A percentile compares a stretch with the other conserved stretches of the same genome.
phyloP scores from a whole-genome alignment of 2,329 filamentous ascomycete genomes.

The Aspergillus piperis region DNA sequence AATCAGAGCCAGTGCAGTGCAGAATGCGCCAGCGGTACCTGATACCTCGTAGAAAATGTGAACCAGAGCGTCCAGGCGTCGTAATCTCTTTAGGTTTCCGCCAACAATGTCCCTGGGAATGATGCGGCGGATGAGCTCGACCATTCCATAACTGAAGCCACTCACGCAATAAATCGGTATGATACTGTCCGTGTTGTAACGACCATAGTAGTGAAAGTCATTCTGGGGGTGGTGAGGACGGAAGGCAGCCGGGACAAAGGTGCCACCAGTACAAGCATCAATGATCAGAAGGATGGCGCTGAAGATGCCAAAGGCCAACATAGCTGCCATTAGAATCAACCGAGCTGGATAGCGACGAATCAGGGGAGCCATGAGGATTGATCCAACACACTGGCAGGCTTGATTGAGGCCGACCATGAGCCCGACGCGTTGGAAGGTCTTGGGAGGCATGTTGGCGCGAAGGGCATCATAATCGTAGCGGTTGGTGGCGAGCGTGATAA shows the following conservation, averaged over 20 bases:
- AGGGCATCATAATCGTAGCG: constrained; percentile 21
- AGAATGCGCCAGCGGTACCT: constrained; percentile 18
- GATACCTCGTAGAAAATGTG: constrained; percentile 19
- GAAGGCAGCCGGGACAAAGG: constrained; percentile 13
- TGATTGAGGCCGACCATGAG: constrained; percentile 21
- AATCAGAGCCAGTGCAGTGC: constrained; percentile 17
- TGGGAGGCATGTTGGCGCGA: constrained; percentile 9
- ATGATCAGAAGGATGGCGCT: constrained; percentile 20
- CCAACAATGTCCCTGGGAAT: constrained; percentile 19
- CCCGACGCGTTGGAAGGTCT: constrained; percentile 22
- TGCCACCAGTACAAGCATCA: constrained; percentile 19
- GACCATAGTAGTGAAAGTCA: constrained; percentile 21
- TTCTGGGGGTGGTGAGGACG: constrained; percentile 14
- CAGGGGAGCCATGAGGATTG: constrained; percentile 20
- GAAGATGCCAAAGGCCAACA: constrained; percentile 17
- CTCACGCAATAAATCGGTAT: constrained; percentile 20
- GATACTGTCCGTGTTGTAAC: constrained; percentile 18
- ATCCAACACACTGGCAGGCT: constrained; percentile 20
- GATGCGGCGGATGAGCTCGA: constrained; percentile 20
- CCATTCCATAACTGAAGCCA: constrained; percentile 20
- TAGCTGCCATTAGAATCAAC: constrained; percentile 13
- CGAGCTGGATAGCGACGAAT: constrained; percentile 19
- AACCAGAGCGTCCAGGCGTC: constrained; percentile 18
- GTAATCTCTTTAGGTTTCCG: constrained; percentile 18
- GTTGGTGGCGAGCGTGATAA: constrained; percentile 19